These are phyloP conservation scores for Peronosclerospora sorghi DNA, from an alignment of 352 stramenopile genomes.

Conservation along the genomic window DNA sequence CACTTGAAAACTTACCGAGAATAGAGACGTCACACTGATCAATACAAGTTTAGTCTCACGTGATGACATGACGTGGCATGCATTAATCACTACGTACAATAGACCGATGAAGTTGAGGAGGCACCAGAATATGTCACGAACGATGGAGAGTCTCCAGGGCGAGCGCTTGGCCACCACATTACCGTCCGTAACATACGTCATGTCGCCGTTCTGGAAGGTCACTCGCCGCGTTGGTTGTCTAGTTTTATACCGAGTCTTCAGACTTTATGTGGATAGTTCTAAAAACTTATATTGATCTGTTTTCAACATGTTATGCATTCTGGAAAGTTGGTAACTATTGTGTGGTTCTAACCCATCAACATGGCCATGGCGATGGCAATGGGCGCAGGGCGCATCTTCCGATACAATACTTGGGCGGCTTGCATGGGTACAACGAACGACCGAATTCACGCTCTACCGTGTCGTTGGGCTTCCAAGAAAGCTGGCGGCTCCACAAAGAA, in stretches of 20 bases:
- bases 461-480: constrained; percentile 91
- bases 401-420: constrained; percentile 19
- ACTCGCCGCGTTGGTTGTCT: not conserved
- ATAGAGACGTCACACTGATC: constrained; percentile 36
- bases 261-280: too few relatives aligned
- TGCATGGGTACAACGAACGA: constrained; percentile 22
- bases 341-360: constrained; percentile 10
- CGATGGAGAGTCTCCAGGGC: constrained; percentile 51
- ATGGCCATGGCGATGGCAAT: constrained; percentile 66
- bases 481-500: constrained; percentile 96
- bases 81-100: constrained; percentile 38
- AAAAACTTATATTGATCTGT: too few relatives aligned
- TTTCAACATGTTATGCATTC: too few relatives aligned
- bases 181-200: constrained; percentile 56
- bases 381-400: constrained; percentile 57
- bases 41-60: not conserved
- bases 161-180: constrained; percentile 60
- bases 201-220: constrained; percentile 2
- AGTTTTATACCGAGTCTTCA: too few relatives aligned
- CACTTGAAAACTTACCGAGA: constrained; percentile 27
- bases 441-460: constrained; percentile 28
- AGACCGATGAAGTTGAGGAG: constrained; percentile 64
- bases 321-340: constrained; percentile 4
- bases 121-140: constrained; percentile 61
- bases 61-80: not conserved